Evolutionary conservation across 2,329 filamentous ascomycete genomes (phyloP).

Genomic region (Phialophora macrospora): DNA sequence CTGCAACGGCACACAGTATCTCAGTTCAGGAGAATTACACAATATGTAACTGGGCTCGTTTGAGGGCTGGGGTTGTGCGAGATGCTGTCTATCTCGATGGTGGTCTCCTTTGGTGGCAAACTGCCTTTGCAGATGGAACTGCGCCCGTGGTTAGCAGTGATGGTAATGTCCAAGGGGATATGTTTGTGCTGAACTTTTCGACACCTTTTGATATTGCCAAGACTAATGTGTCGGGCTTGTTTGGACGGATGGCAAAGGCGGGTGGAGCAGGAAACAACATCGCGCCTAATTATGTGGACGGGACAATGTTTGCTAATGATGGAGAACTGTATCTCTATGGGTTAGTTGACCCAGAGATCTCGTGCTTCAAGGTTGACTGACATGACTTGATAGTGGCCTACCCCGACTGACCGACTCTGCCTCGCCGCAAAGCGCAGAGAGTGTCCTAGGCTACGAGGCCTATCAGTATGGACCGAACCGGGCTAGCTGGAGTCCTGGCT

Average conservation of each 20-base stretch:
- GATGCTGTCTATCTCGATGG: conserved; percentile 37
- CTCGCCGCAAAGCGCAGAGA: conserved; percentile 44
- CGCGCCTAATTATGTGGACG: conserved; percentile 60
- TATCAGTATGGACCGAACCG: conserved; percentile 59
- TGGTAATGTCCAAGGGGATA: conserved; percentile 49
- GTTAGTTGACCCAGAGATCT: conserved; percentile 16
- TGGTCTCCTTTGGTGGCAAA: conserved; percentile 37
- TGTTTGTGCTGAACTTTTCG: conserved; percentile 66
- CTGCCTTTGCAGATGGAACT: conserved; percentile 36
- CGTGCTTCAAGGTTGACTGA: conserved; percentile 8
- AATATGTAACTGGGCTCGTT: conserved; percentile 37
- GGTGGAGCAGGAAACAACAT: conserved; percentile 51
- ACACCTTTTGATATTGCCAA: conserved; percentile 56
- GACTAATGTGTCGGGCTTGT: conserved; percentile 62
- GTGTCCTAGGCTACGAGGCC: conserved; percentile 58
- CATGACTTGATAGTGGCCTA: conserved; percentile 53
- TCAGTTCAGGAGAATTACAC: conserved; percentile 35
- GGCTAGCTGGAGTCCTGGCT: conserved; percentile 52
- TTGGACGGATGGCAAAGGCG: conserved; percentile 57
- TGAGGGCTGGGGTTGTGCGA: conserved; percentile 33
- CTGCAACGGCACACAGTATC: conserved; percentile 9
- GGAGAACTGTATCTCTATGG: conserved; percentile 67
- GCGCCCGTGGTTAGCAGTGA: conserved; percentile 35
- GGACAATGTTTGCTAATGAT: conserved; percentile 69
- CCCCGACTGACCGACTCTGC: conserved; percentile 44